These are phyloP conservation scores for Rosa rugosa DNA, from an alignment of 306 rosid species.

Conservation along the genomic window DNA sequence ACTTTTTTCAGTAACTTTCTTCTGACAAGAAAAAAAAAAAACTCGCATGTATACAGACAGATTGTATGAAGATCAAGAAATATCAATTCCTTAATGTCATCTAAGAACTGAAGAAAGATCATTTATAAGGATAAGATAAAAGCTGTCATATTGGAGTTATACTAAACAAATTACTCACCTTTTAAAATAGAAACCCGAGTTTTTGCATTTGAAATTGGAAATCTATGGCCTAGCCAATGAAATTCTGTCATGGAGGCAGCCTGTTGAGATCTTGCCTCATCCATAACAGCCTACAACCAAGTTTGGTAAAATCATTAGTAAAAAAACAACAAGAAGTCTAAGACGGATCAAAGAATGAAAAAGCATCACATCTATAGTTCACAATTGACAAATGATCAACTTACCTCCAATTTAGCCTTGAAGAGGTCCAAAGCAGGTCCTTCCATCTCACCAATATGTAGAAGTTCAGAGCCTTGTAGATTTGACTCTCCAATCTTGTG, in stretches of 20 bases:
- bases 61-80: neutral
- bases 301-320: slow-evolving; percentile 13
- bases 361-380: slow-evolving; percentile 9
- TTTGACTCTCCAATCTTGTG: slow-evolving; percentile 92
- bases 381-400: slow-evolving; percentile 25
- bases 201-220: slow-evolving; percentile 93
- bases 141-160: neutral
- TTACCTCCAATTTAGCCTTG: slow-evolving; percentile 90
- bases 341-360: neutral
- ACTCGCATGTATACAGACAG: neutral
- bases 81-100: neutral
- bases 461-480: slow-evolving; percentile 89
- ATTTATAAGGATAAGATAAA: neutral
- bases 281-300: slow-evolving; percentile 86
- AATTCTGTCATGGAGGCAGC: slow-evolving; percentile 99
- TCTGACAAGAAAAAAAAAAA: neutral
- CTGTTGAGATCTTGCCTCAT: slow-evolving; percentile 99
- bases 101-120: neutral
- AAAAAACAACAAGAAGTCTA: neutral
- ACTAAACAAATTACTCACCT: slow-evolving; percentile 48
- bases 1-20: neutral
- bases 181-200: slow-evolving; percentile 90
- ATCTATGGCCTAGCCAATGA: slow-evolving; percentile 91
- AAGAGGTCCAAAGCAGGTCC: slow-evolving; percentile 99
- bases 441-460: slow-evolving; percentile 94